Evolutionary conservation across 2,329 filamentous ascomycete genomes (phyloP), one percentile per base, ranked within the genome.

Genomic region (Penicillium sp.): DNA sequence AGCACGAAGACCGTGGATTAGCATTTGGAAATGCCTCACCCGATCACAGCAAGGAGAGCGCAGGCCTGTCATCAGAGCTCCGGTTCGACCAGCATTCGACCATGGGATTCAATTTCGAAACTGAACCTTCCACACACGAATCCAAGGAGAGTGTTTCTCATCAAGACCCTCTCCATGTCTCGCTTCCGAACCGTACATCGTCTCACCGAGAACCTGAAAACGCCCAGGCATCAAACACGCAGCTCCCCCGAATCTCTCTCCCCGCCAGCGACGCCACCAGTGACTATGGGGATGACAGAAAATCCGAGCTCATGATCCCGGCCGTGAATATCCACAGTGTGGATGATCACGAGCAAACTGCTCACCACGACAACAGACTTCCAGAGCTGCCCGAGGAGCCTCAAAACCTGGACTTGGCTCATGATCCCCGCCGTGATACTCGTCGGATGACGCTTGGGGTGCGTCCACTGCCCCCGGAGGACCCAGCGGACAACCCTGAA

Each of bases 401-500:
- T 22, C 38, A 48, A 11, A 55, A 48, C 22, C 33, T 54, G 34
- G 43, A 44, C 20, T 35, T 52, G 16, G 37, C 33, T 13, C 50
- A 48, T 31, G 60, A 62, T 35, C 39, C 48, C 37, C 60, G 49
- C 25, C 63, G 65, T 39, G 65, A 71, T 52, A 65, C 65, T 31
- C 71, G 70, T 43, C 67, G 76, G 41, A 57, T 79, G 37, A 79
- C 75, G 2, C 72, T 80, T 62, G 76, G 77, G 32, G 57, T 94
- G 63, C 83, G 92, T 11, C 92, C 92, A 14, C 74, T 98, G 45
- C 92, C 92, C 4, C 86, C 88, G 23, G 82, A 89, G 56, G 85
- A 94, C 48, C 79, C 85, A 29, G 78, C 82, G 2, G 92, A 96
- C 59, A 90, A 95, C 60, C 88, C 92, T 0, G 92, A 96, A 64